Percentiles rank a stretch among this genome's conserved stretches.
These are phyloP conservation scores for Hura crepitans DNA, from an alignment of 441 rosid genomes.

Conservation along the genomic window DNA sequence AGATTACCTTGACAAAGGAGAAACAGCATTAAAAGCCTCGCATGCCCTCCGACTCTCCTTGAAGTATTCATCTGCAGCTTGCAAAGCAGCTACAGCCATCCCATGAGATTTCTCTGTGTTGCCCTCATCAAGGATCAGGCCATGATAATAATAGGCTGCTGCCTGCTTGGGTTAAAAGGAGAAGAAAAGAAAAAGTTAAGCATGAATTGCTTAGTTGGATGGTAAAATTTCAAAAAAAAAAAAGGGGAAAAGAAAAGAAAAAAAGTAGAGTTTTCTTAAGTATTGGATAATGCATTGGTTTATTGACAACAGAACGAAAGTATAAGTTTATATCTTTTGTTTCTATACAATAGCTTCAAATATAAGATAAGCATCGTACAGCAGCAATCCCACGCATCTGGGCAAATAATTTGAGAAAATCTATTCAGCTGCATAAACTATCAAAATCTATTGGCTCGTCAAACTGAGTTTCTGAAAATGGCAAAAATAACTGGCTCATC, in stretches of 20 bases:
- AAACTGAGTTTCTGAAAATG: background rate
- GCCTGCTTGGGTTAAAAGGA: slow-evolving; percentile 45
- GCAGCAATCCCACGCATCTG: background rate
- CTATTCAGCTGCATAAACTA: background rate
- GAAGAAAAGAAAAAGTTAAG: background rate
- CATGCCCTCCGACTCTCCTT: slow-evolving; percentile 78
- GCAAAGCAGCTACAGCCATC: slow-evolving; percentile 95
- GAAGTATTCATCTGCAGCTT: slow-evolving; percentile 82
- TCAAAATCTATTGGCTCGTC: background rate
- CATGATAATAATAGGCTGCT: slow-evolving; percentile 95
- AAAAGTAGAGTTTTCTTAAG: background rate
- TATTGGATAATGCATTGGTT: background rate
- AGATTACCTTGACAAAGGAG: slow-evolving; percentile 79
- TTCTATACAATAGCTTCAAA: background rate
- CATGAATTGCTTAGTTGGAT: slow-evolving; percentile 1
- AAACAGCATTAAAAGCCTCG: slow-evolving; percentile 60
- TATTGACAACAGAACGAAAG: background rate
- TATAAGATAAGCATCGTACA: slow-evolving; percentile 1
- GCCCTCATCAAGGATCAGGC: slow-evolving; percentile 91
- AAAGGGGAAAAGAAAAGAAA: background rate
- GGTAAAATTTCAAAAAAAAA: background rate
- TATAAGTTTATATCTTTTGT: background rate
- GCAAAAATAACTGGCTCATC: background rate
- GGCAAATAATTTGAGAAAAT: background rate
- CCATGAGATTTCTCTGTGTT: slow-evolving; percentile 95